A percentile compares a stretch with the other conserved stretches of the same genome.
phyloP scores from a whole-genome alignment of 495 filamentous ascomycete species.

The Cercophora samala region DNA sequence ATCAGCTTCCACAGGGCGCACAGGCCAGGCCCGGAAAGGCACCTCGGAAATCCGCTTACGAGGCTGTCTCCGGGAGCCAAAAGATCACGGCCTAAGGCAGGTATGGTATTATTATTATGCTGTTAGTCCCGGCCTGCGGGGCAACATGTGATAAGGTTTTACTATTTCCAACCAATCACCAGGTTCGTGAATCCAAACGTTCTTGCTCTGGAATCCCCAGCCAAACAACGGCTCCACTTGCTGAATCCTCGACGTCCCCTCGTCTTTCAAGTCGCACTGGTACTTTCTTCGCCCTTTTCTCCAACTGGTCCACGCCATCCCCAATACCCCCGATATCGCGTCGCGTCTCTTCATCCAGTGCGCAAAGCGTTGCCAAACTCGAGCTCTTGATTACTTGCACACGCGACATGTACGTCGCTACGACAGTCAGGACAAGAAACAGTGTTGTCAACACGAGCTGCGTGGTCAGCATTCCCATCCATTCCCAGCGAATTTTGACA shows the following conservation, averaged over 20 bases:
- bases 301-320: neutral
- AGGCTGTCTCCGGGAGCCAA: too few relatives aligned
- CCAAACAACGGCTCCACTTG: neutral
- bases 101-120: too few relatives aligned
- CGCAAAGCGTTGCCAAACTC: slow-evolving; percentile 20
- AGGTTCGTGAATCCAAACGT: neutral
- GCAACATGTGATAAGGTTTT: neutral
- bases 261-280: neutral
- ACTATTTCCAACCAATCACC: neutral
- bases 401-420: slow-evolving; percentile 2
- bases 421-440: slow-evolving; percentile 14
- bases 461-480: slow-evolving; percentile 18
- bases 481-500: slow-evolving; percentile 23
- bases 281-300: neutral
- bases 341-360: slow-evolving; percentile 16
- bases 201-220: neutral
- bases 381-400: slow-evolving; percentile 28
- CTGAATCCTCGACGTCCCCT: neutral
- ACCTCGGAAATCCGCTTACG: too few relatives aligned
- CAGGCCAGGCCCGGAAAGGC: too few relatives aligned
- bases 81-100: too few relatives aligned
- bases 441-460: slow-evolving; percentile 15
- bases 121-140: neutral
- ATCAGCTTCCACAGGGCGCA: too few relatives aligned
- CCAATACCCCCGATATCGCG: slow-evolving; percentile 14